Percentiles rank a stretch among this genome's conserved stretches.
Conservation (phyloP, 1,284 basidiomycete species). For the Puccinia horiana region DNA sequence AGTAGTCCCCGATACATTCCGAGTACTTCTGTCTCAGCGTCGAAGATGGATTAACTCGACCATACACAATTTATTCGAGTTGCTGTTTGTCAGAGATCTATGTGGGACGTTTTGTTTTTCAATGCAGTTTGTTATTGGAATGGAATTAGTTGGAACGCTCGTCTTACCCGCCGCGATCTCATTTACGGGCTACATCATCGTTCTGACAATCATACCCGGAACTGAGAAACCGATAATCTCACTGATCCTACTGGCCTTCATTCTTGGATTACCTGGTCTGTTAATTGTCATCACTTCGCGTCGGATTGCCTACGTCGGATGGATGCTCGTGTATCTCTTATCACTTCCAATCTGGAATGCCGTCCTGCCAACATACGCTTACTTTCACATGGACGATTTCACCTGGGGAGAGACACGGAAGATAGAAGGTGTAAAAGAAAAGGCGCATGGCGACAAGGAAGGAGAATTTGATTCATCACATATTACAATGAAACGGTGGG, state of each 20-base stretch:
- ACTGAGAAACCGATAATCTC: conserved; percentile 55
- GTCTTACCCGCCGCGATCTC: conserved; percentile 62
- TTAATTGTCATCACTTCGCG: conserved; percentile 61
- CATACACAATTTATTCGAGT: conserved; percentile 62
- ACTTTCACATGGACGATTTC: conserved; percentile 61
- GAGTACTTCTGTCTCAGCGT: conserved; percentile 61
- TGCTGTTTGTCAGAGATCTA: conserved; percentile 61
- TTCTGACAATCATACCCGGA: conserved; percentile 54
- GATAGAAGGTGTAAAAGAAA: conserved; percentile 54
- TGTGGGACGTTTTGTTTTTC: conserved; percentile 63
- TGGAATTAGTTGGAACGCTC: conserved; percentile 61
- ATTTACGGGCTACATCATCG: conserved; percentile 59
- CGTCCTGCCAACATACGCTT: conserved; percentile 56
- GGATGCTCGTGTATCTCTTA: conserved; percentile 61
- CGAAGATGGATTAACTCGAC: conserved; percentile 63
- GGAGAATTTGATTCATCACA: conserved; percentile 93
- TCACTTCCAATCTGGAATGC: conserved; percentile 62
- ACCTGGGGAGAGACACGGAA: conserved; percentile 60
- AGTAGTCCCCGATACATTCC: conserved; percentile 62
- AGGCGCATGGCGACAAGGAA: conserved; percentile 63
- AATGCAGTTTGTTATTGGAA: conserved; percentile 60
- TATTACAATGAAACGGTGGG: conserved; percentile 99
- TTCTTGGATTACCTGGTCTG: conserved; percentile 61
- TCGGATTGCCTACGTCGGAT: conserved; percentile 60
- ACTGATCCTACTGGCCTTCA: conserved; percentile 58